These are phyloP conservation scores for Colletotrichum cuscutae DNA, from an alignment of 2,329 filamentous ascomycete genomes.

Conservation along the genomic window DNA sequence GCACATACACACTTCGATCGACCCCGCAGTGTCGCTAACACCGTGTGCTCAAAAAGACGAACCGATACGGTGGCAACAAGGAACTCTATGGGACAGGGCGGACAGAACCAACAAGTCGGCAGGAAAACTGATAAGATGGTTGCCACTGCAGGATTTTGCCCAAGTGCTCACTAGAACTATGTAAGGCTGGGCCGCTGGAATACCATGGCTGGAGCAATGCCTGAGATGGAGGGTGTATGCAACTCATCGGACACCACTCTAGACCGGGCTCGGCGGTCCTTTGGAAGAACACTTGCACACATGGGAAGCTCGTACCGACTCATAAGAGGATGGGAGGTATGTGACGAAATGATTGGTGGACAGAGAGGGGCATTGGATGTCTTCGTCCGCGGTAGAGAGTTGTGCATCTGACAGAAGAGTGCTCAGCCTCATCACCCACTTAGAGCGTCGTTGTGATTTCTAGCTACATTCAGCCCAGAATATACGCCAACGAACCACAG, in stretches of 20 bases:
- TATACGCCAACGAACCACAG: neutral
- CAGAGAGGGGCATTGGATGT: neutral
- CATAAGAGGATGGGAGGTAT: neutral
- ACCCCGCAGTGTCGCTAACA: slow-evolving; percentile 1
- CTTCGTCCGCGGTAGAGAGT: neutral
- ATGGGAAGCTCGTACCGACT: neutral
- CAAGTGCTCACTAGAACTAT: neutral
- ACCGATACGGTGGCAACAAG: slow-evolving; percentile 11
- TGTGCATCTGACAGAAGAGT: neutral
- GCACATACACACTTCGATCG: neutral
- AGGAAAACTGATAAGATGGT: slow-evolving; percentile 15
- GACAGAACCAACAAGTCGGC: neutral
- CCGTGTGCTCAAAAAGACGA: neutral
- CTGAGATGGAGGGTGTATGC: slow-evolving; percentile 21
- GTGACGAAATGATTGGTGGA: neutral
- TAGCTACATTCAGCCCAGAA: neutral
- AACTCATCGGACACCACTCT: slow-evolving; percentile 10
- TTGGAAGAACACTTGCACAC: neutral
- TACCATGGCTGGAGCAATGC: neutral
- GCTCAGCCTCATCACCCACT: neutral
- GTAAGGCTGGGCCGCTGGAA: slow-evolving; percentile 18
- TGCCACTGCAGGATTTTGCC: slow-evolving; percentile 4
- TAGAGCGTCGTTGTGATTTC: neutral
- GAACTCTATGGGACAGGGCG: neutral
- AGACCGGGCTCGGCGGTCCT: slow-evolving; percentile 6